A percentile compares a stretch with the other conserved stretches of the same genome.
Evolutionary conservation across 805 yeast genomes (phyloP).

Genomic region (Kodamaea restingae): DNA sequence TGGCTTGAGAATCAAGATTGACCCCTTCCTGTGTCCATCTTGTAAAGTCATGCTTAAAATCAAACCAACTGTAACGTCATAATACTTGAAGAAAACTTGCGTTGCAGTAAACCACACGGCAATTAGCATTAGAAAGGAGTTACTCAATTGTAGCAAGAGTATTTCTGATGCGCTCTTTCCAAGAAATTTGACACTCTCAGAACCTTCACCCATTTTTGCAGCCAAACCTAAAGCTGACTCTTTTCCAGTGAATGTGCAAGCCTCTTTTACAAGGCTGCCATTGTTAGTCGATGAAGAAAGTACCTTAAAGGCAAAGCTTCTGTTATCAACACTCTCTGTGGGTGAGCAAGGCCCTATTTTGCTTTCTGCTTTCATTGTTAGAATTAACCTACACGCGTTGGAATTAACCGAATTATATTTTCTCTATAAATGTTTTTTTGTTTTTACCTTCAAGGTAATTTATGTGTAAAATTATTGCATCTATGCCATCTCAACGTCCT

Average conservation of each 20-base stretch:
- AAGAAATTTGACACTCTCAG: background rate
- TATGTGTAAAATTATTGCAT: background rate
- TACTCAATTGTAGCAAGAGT: background rate
- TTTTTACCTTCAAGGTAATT: slow-evolving; percentile 2
- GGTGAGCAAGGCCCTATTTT: too few relatives aligned
- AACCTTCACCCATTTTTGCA: background rate
- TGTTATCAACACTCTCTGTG: too few relatives aligned
- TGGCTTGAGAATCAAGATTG: too few relatives aligned
- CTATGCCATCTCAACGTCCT: slow-evolving; percentile 2
- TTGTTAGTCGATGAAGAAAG: background rate
- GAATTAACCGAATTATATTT: background rate
- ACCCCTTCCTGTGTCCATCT: too few relatives aligned
- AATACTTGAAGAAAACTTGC: background rate
- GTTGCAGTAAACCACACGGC: background rate
- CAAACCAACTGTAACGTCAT: background rate
- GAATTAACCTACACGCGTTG: background rate
- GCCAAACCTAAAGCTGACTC: background rate
- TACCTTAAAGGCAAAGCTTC: background rate
- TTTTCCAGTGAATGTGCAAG: background rate
- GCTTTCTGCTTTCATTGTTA: too few relatives aligned
- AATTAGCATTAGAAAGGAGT: background rate
- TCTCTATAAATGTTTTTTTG: slow-evolving; percentile 3
- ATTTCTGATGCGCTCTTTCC: background rate
- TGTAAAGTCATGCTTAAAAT: too few relatives aligned
- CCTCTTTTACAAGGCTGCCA: background rate